A percentile compares a stretch with the other conserved stretches of the same genome.
Evolutionary conservation across 495 filamentous ascomycete species (phyloP).

Genomic region (Aspergillus saccharolyticus): DNA sequence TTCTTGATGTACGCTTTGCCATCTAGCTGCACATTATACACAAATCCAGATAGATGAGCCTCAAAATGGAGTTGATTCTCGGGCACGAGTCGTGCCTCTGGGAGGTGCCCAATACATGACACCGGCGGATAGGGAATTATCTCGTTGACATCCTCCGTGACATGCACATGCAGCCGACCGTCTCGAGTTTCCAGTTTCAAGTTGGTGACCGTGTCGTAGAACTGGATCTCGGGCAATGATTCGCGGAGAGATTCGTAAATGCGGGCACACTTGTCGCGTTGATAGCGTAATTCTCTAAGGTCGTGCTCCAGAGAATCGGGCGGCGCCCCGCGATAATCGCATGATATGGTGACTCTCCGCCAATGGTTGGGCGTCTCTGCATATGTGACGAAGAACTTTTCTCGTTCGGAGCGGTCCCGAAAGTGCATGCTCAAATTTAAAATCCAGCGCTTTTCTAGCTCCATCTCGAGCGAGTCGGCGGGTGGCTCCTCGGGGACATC

Average conservation of each 20-base stretch:
- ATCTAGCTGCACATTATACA: constrained; percentile 80
- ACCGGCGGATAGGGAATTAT: constrained; percentile 83
- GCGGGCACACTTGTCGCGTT: constrained; percentile 88
- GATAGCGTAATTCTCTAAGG: constrained; percentile 69
- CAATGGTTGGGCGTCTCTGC: constrained; percentile 73
- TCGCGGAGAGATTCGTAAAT: constrained; percentile 96
- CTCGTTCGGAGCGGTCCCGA: constrained; percentile 85
- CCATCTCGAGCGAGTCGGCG: constrained; percentile 62
- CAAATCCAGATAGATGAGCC: constrained; percentile 91
- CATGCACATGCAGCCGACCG: constrained; percentile 88
- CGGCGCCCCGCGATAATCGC: constrained; percentile 82
- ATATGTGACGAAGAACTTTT: constrained; percentile 98
- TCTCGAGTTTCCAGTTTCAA: constrained; percentile 89
- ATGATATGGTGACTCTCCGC: constrained; percentile 86
- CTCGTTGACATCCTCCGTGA: constrained; percentile 96
- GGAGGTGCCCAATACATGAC: constrained; percentile 69
- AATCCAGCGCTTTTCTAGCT: constrained; percentile 89
- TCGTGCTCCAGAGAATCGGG: constrained; percentile 83
- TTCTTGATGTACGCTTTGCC: constrained; percentile 84
- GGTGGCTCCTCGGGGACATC: constrained; percentile 27
- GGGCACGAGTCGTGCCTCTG: constrained; percentile 54
- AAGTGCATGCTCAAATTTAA: constrained; percentile 99
- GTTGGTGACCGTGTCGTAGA: constrained; percentile 94
- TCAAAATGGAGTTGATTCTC: constrained; percentile 80
- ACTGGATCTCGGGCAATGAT: constrained; percentile 85